A percentile compares a stretch with the other conserved stretches of the same genome.
Conservation (phyloP, 768 basidiomycete species). For the Coprinopsis cinerea region DNA sequence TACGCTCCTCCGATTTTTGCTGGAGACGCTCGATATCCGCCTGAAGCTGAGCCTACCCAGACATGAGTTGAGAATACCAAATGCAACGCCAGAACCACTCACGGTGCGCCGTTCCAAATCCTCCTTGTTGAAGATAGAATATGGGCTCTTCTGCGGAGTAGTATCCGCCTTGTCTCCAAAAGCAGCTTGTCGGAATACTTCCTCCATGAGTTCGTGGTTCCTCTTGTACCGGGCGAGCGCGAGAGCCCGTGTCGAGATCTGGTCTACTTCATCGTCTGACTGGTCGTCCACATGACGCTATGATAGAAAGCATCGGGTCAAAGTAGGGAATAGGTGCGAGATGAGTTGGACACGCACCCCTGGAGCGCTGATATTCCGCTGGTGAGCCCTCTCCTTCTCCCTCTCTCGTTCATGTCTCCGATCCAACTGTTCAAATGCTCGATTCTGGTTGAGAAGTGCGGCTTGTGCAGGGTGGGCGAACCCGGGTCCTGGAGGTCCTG, state of each 20-base stretch:
- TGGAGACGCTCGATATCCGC: slow-evolving; percentile 54
- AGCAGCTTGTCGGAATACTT: slow-evolving; percentile 70
- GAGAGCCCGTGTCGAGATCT: slow-evolving; percentile 66
- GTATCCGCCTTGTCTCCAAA: slow-evolving; percentile 48
- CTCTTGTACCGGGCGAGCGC: slow-evolving; percentile 69
- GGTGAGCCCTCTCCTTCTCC: slow-evolving; percentile 28
- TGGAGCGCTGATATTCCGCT: slow-evolving; percentile 36
- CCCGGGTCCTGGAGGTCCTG: slow-evolving; percentile 3
- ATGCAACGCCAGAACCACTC: background rate
- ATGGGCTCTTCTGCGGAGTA: slow-evolving; percentile 38
- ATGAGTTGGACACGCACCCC: slow-evolving; percentile 28
- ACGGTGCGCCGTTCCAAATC: slow-evolving; percentile 57
- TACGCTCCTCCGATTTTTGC: slow-evolving; percentile 41
- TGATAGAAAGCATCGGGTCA: slow-evolving; percentile 20
- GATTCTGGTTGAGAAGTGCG: slow-evolving; percentile 70
- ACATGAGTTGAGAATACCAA: background rate
- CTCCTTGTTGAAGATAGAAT: slow-evolving; percentile 52
- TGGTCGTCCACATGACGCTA: slow-evolving; percentile 53
- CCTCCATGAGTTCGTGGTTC: slow-evolving; percentile 83
- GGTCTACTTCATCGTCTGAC: slow-evolving; percentile 65
- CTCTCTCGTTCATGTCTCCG: slow-evolving; percentile 58
- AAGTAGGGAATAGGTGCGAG: background rate
- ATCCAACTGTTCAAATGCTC: slow-evolving; percentile 66
- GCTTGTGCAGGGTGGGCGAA: slow-evolving; percentile 39
- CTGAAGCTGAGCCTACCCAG: slow-evolving; percentile 48